Base-by-base conservation (phyloP, 495 filamentous ascomycete species). In the Aspergillus incahuasiensis region DNA sequence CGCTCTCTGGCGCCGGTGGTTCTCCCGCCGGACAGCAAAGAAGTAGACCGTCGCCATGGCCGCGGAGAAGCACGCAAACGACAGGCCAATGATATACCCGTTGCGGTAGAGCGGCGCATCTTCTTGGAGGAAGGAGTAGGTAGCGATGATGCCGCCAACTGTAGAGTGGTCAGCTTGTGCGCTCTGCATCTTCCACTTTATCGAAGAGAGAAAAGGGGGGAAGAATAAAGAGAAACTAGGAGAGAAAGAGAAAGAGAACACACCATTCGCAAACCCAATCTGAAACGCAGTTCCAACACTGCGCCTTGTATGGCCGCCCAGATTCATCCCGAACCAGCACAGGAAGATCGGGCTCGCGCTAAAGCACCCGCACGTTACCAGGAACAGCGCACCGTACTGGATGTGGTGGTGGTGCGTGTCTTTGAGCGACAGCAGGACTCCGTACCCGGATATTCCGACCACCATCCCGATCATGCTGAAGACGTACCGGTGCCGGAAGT, bases 301-400 rank as follows among this genome's bases (percentile, higher is more conserved):
- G 6, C 89, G 76, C 0, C 89, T 78, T 42, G 89, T 86, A 65
- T 96, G 91, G 0, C 89, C 89, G 0, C 86, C 86, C 11, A 92
- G 74, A 57, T 92, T 94, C 81, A 91, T 92, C 58, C 84, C 87
- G 70, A 90, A 94, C 89, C 90, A 96, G 66, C 89, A 95, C 0
- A 91, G 78, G 16, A 87, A 74, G 6, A 92, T 77, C 0, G 88
- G 89, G 78, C 88, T 83, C 5, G 88, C 84, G 43, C 77, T 74
- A 62, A 82, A 86, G 30, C 63, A 65, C 24, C 78, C 78, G 28
- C 64, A 63, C 8, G 82, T 80, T 39, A 87, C 73, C 19, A 92
- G 68, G 65, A 87, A 88, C 6, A 92, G 73, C 1, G 82, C 87
- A 0, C 69, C 81, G 59, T 91, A 92, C 64, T 87, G 74, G 34